Percentiles rank a stretch among this genome's conserved stretches.
Conservation (phyloP, 2,329 filamentous ascomycete species). For the Xylariaceae sp. region DNA sequence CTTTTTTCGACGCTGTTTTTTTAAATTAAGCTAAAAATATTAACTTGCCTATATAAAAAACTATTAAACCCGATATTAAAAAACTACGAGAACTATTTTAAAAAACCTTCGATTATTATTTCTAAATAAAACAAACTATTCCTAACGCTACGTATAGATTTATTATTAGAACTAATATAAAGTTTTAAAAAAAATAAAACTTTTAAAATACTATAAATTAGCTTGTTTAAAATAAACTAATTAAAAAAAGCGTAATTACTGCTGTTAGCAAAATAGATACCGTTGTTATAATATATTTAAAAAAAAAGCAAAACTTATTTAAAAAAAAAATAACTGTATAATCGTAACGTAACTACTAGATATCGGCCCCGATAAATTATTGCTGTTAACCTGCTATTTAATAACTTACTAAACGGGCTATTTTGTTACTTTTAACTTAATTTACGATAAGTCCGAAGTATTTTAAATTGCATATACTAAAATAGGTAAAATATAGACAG, state of each 20-base stretch:
- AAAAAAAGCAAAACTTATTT: no score
- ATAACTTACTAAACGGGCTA: background rate
- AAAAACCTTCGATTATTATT: background rate
- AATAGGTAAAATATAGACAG: background rate
- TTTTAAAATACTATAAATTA: no score
- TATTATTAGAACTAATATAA: no score
- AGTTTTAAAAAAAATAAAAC: no score
- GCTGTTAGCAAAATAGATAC: no score
- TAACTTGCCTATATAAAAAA: no score
- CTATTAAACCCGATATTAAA: background rate
- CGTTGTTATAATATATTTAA: no score
- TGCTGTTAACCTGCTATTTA: background rate
- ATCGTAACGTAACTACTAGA: background rate
- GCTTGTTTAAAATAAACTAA: no score
- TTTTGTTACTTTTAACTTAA: background rate
- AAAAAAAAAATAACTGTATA: slow-evolving; percentile 1
- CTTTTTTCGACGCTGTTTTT: background rate
- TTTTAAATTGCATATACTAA: background rate
- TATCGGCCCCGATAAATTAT: background rate
- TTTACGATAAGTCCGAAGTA: background rate
- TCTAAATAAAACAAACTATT: background rate
- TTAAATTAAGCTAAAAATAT: background rate
- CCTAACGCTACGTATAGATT: background rate
- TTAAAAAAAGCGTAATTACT: no score
- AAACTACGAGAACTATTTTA: background rate